phyloP scores from a whole-genome alignment of 225 moss, liverwort and hornwort species.

The Anthoceros angustus region DNA sequence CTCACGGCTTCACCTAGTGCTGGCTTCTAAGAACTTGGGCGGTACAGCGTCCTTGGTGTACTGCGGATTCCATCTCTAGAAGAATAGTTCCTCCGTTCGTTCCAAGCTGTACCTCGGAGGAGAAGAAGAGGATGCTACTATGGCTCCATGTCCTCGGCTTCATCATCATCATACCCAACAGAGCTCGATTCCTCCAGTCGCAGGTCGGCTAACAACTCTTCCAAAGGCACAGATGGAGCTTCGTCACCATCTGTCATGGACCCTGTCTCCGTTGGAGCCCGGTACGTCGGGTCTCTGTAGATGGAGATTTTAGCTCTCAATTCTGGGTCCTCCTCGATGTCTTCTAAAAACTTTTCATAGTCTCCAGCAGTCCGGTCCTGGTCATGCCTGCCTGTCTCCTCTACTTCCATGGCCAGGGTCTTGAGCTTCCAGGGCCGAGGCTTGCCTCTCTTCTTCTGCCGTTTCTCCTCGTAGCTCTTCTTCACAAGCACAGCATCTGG shows the following conservation, averaged over 20 bases:
- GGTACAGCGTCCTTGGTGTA: too few relatives aligned
- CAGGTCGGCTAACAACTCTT: constrained; percentile 73
- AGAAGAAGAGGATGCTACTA: too few relatives aligned
- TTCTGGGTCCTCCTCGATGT: constrained; percentile 92
- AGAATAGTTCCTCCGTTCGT: too few relatives aligned
- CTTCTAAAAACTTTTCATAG: constrained; percentile 90
- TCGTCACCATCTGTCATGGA: constrained; percentile 82
- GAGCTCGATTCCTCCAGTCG: constrained; percentile 32
- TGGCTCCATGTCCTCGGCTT: constrained; percentile 39
- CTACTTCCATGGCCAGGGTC: constrained; percentile 73
- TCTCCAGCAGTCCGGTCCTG: constrained; percentile 49
- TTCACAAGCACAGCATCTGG: constrained; percentile 88
- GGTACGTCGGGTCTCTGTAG: constrained; percentile 61
- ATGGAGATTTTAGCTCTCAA: constrained; percentile 81
- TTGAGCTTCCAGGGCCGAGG: constrained; percentile 96
- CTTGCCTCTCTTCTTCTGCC: constrained; percentile 54
- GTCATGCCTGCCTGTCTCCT: constrained; percentile 45
- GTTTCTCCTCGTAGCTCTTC: constrained; percentile 92
- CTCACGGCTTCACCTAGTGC: too few relatives aligned
- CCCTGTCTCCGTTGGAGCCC: constrained; percentile 56
- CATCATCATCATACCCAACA: constrained; percentile 47
- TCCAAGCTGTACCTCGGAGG: too few relatives aligned
- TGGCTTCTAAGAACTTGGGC: too few relatives aligned
- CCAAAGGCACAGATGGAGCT: constrained; percentile 73
- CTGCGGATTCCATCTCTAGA: too few relatives aligned